phyloP scores from a whole-genome alignment of 2,329 filamentous ascomycete species.

The Colletotrichum magnum region DNA sequence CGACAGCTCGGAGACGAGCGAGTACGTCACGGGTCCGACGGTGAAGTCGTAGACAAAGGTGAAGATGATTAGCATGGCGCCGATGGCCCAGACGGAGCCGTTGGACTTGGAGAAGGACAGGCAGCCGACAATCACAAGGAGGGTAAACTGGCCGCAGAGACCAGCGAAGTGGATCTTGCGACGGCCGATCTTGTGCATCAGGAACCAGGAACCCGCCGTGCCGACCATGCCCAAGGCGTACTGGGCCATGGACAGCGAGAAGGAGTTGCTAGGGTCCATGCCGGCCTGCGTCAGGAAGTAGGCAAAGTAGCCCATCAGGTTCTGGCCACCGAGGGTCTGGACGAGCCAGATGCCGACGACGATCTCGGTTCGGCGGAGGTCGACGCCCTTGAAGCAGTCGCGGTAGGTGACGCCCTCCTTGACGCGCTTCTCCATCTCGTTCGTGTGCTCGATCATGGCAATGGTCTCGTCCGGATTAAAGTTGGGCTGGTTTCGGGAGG shows the following conservation, averaged over 20 bases:
- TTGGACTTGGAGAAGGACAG: constrained; percentile 54
- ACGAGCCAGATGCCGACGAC: constrained; percentile 64
- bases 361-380: constrained; percentile 68
- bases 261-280: constrained; percentile 58
- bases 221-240: constrained; percentile 66
- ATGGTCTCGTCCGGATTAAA: constrained; percentile 64
- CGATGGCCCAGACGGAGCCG: constrained; percentile 58
- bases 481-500: constrained; percentile 52
- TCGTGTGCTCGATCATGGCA: constrained; percentile 69
- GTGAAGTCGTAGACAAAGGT: constrained; percentile 69
- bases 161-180: constrained; percentile 65
- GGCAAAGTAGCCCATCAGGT: constrained; percentile 55
- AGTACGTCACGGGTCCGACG: constrained; percentile 68
- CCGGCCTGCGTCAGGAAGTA: constrained; percentile 57
- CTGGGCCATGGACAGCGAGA: constrained; percentile 62
- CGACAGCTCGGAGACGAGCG: constrained; percentile 66
- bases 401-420: constrained; percentile 60
- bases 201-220: constrained; percentile 64
- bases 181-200: constrained; percentile 64
- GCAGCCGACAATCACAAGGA: constrained; percentile 58
- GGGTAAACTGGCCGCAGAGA: constrained; percentile 54
- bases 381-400: constrained; percentile 67
- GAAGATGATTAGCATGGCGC: constrained; percentile 64
- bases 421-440: constrained; percentile 61
- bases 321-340: constrained; percentile 63